Base-by-base conservation (phyloP, 257 asterid genomes). In the Gynochthodes officinalis region DNA sequence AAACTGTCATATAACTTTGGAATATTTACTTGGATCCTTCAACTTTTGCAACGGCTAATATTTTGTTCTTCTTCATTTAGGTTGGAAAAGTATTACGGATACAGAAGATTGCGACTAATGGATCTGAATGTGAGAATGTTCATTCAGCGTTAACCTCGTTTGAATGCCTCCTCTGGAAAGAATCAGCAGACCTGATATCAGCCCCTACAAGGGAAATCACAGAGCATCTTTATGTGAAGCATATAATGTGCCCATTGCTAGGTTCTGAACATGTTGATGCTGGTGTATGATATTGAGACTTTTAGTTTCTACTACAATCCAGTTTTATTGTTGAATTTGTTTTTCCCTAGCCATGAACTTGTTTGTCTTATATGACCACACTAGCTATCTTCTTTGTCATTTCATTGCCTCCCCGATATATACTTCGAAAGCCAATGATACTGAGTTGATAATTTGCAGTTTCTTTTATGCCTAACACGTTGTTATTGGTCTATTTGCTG, bases 181-280 rank as follows among this genome's bases (percentile, higher is more conserved):
- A 82, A 61, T 77, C 71, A 44, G 78, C 82, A 78, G 90, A 82
- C 71, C 86, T 95, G 71, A 83, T 81, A 81, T 80, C 93, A 62
- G 96, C 95, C 28, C 89, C 92, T 46, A 85, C 92, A 25, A 89
- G 83, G 80, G 97, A 95, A 73, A 77, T 80, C 66, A 94, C 89
- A 4, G 88, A 85, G 79, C 92, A 86, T 60, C 72, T 80, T 58
- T 95, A 87, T 72, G 98, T 84, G 82, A 82, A 89, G 77, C 88
- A 83, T 76, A 91, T 90, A 74, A 92, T 95, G 88, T 77, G 88
- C 69, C 90, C 94, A 7, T 73, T 90, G 79, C 81, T 92, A 82
- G 99, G 99, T 67, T 70, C 96, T 66, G 80, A 85, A 67, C 96
- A 92, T 76, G 92, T 92, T 80, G 98, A 95, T 80, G 83, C 98